Evolutionary conservation across 2,329 filamentous ascomycete species (phyloP).

Genomic region (Laburnicola sp.): DNA sequence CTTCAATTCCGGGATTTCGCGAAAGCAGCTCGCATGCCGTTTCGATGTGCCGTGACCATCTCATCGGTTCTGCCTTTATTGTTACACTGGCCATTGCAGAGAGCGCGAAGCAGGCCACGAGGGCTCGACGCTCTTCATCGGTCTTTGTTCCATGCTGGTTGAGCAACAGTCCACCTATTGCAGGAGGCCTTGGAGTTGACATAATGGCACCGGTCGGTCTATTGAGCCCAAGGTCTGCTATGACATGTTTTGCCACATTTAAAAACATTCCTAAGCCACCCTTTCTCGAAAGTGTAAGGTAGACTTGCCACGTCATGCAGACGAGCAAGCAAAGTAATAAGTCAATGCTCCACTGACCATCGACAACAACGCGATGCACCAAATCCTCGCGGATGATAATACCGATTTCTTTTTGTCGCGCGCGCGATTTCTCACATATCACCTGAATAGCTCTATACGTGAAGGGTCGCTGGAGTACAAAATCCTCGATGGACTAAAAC

Average conservation of each 20-base stretch:
- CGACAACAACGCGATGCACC: constrained; percentile 8
- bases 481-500: constrained; percentile 6
- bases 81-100: constrained; percentile 31
- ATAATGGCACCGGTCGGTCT: not conserved
- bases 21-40: constrained; percentile 56
- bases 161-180: constrained; percentile 4
- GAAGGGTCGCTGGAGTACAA: constrained; percentile 16
- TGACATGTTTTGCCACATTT: constrained; percentile 11
- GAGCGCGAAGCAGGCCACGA: constrained; percentile 53
- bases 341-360: constrained; percentile 20
- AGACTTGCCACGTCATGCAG: constrained; percentile 18
- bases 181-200: constrained; percentile 13
- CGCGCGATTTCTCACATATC: constrained; percentile 3
- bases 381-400: constrained; percentile 12
- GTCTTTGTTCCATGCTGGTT: constrained; percentile 36
- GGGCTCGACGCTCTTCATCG: constrained; percentile 55
- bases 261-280: constrained; percentile 14
- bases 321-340: constrained; percentile 18
- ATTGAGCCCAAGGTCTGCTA: constrained; percentile 16
- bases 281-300: constrained; percentile 12
- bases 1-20: constrained; percentile 52
- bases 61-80: constrained; percentile 48
- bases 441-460: constrained; percentile 14
- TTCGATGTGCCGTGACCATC: constrained; percentile 59
- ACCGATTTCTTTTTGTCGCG: constrained; percentile 15